These are phyloP conservation scores for Hortaea sp. DNA, from an alignment of 2,329 filamentous ascomycete species.

Conservation along the genomic window DNA sequence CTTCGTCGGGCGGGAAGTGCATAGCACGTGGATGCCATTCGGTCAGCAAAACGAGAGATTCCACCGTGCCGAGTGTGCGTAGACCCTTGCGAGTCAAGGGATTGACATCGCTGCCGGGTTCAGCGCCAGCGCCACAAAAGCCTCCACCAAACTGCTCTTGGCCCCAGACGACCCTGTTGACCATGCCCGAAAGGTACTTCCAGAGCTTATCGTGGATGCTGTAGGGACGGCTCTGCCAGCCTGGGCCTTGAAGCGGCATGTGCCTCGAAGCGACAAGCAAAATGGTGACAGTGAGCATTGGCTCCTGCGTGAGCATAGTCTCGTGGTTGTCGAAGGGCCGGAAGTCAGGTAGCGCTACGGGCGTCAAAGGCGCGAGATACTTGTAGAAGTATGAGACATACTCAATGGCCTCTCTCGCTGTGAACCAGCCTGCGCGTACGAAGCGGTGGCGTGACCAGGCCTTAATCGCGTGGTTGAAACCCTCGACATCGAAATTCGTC, in stretches of 20 bases:
- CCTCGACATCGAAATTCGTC: constrained; percentile 23
- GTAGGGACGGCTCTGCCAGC: constrained; percentile 72
- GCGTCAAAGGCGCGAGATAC: constrained; percentile 81
- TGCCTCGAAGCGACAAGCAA: constrained; percentile 87
- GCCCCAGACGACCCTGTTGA: constrained; percentile 88
- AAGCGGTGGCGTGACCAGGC: constrained; percentile 92
- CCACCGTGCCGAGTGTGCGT: constrained; percentile 83
- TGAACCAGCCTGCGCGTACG: constrained; percentile 95
- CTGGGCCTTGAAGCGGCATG: constrained; percentile 66
- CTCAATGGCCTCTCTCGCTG: constrained; percentile 79
- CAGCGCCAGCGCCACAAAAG: constrained; percentile 63
- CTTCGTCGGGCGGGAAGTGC: constrained; percentile 72
- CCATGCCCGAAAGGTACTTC: constrained; percentile 90
- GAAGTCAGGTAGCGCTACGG: constrained; percentile 87
- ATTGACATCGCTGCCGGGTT: constrained; percentile 57
- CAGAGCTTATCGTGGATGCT: constrained; percentile 93
- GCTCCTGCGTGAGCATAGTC: constrained; percentile 77
- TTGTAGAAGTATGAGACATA: constrained; percentile 96
- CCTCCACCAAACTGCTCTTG: constrained; percentile 91
- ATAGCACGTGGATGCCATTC: constrained; percentile 95
- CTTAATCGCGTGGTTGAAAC: constrained; percentile 56
- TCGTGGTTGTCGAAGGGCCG: constrained; percentile 69
- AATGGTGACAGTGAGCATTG: constrained; percentile 82
- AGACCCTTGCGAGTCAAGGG: constrained; percentile 54
- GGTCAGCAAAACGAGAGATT: constrained; percentile 85